Evolutionary conservation across 306 rosid genomes (phyloP).

Genomic region (Glycine latifolia): DNA sequence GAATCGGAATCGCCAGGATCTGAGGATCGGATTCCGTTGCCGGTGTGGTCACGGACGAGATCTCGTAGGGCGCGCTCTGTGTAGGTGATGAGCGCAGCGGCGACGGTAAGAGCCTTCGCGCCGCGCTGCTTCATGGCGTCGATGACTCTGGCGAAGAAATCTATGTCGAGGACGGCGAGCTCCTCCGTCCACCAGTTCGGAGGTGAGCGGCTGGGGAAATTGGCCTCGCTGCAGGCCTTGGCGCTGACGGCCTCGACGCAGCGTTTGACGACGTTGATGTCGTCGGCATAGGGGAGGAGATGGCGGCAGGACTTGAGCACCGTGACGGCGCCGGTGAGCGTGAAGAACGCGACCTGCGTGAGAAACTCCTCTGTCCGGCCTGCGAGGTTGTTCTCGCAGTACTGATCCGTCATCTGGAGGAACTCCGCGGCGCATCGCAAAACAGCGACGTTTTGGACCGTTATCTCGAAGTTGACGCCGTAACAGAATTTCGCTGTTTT

Average conservation of each 20-base stretch:
- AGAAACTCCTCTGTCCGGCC: slow-evolving; percentile 76
- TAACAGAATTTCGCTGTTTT: slow-evolving; percentile 92
- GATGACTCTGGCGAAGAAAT: slow-evolving; percentile 61
- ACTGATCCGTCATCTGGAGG: slow-evolving; percentile 72
- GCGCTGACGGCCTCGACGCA: slow-evolving; percentile 66
- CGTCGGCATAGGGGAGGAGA: slow-evolving; percentile 64
- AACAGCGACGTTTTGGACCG: slow-evolving; percentile 73
- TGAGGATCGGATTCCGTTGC: slow-evolving; percentile 34
- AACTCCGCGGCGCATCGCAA: slow-evolving; percentile 81
- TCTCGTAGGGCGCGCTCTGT: slow-evolving; percentile 72
- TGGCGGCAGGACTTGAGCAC: slow-evolving; percentile 71
- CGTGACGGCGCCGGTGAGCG: slow-evolving; percentile 69
- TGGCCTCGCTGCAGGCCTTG: slow-evolving; percentile 76
- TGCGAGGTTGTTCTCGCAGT: slow-evolving; percentile 63
- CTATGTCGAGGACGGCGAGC: slow-evolving; percentile 60
- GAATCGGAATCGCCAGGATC: slow-evolving; percentile 43
- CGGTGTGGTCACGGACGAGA: slow-evolving; percentile 75
- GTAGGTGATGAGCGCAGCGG: slow-evolving; percentile 67
- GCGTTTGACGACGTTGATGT: slow-evolving; percentile 63
- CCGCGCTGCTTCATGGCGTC: slow-evolving; percentile 64
- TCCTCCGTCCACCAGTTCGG: slow-evolving; percentile 93
- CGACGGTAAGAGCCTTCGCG: slow-evolving; percentile 49
- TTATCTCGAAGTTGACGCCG: slow-evolving; percentile 84
- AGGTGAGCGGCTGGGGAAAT: slow-evolving; percentile 77
- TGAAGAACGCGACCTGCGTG: slow-evolving; percentile 65